These are phyloP conservation scores for Russula compacta DNA, from an alignment of 768 basidiomycete species.

Conservation along the genomic window DNA sequence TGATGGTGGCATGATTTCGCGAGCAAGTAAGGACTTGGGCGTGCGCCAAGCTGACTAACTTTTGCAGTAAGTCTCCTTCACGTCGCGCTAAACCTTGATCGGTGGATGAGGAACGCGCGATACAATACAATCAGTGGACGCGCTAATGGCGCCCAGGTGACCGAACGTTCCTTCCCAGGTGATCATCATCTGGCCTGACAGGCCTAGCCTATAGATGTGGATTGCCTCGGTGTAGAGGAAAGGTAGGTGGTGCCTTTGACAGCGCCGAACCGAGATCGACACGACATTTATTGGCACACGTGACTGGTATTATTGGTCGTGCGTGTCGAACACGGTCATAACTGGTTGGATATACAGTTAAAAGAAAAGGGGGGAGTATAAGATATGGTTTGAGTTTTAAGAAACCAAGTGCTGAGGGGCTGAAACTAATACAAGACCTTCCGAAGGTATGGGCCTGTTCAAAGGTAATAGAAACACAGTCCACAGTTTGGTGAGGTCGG, in stretches of 20 bases:
- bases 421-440: not conserved
- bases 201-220: too few relatives aligned
- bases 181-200: too few relatives aligned
- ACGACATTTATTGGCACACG: not conserved
- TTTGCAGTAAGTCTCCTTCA: too few relatives aligned
- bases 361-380: not conserved
- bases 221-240: too few relatives aligned
- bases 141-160: not conserved
- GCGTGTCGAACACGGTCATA: not conserved
- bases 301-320: not conserved
- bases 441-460: not conserved
- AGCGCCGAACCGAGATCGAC: too few relatives aligned
- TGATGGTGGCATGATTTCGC: too few relatives aligned
- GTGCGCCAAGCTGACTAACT: too few relatives aligned
- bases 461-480: not conserved
- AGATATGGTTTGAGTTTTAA: not conserved
- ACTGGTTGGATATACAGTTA: not conserved
- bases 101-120: too few relatives aligned
- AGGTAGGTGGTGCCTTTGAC: too few relatives aligned
- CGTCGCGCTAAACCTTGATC: not conserved
- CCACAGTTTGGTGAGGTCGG: not conserved
- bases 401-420: slow-evolving; percentile 2
- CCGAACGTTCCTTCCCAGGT: not conserved
- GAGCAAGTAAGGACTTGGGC: too few relatives aligned
- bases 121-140: too few relatives aligned